Conservation (phyloP, 345 rosid genomes). For the Euclidium syriacum region DNA sequence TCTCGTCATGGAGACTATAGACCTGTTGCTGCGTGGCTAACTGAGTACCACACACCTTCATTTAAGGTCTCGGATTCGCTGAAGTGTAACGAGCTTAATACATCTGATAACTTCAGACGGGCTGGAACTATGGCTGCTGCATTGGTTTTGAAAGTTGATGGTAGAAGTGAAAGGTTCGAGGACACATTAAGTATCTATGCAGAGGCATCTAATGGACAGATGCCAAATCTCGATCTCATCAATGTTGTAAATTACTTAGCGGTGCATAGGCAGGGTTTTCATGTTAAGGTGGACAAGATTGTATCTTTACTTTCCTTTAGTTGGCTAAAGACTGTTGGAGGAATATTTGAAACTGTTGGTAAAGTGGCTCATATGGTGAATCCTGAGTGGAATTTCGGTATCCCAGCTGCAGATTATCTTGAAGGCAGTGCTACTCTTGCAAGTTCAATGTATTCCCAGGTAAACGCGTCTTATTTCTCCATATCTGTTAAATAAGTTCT, state of each 20-base stretch:
- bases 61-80: constrained; percentile 38
- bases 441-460: constrained; percentile 88
- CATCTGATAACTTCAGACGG: constrained; percentile 48
- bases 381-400: constrained; percentile 72
- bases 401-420: constrained; percentile 71
- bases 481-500: background rate
- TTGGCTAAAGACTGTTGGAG: constrained; percentile 57
- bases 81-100: constrained; percentile 31
- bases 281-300: constrained; percentile 62
- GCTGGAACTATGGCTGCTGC: constrained; percentile 95
- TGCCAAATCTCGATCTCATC: constrained; percentile 95
- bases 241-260: constrained; percentile 86
- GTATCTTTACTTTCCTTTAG: constrained; percentile 50
- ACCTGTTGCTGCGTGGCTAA: constrained; percentile 80
- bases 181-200: constrained; percentile 71
- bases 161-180: constrained; percentile 42
- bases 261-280: constrained; percentile 84
- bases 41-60: constrained; percentile 67
- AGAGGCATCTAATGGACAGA: constrained; percentile 97
- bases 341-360: constrained; percentile 56
- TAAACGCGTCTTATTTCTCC: constrained; percentile 26
- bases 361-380: constrained; percentile 50
- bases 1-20: constrained; percentile 79
- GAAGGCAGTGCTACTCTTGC: constrained; percentile 87
- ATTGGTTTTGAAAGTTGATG: constrained; percentile 73